Conservation (phyloP, 169 alveolate species). For the Pseudocohnilembus persalinus region DNA sequence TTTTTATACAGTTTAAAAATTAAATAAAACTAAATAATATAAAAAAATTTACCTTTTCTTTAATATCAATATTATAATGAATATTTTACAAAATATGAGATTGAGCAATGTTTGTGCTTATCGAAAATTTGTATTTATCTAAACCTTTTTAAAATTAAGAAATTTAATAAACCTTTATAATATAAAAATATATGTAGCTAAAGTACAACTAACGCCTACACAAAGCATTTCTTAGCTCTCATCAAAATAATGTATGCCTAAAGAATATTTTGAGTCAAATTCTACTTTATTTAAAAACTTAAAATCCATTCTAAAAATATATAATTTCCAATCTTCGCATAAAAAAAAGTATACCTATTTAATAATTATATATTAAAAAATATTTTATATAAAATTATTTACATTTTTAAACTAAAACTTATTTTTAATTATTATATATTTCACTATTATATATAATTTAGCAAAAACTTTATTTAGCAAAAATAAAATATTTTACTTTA, state of each 20-base stretch:
- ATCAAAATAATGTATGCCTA: conserved; percentile 11
- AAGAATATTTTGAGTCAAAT: conserved; percentile 32
- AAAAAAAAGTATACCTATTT: conserved; percentile 23
- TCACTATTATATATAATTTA: no score
- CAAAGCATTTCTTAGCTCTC: conserved; percentile 1
- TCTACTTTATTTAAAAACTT: conserved; percentile 1
- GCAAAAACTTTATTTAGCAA: no score
- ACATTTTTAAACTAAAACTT: no score
- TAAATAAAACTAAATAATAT: not conserved
- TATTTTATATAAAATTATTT: no score
- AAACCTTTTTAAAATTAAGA: conserved; percentile 14
- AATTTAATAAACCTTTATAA: no score
- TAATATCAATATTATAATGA: not conserved
- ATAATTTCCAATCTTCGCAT: conserved; percentile 25
- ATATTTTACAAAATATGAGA: not conserved
- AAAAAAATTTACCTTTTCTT: not conserved
- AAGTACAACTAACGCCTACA: conserved; percentile 20
- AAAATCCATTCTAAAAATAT: conserved; percentile 14
- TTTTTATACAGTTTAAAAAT: not conserved
- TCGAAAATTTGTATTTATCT: conserved; percentile 11
- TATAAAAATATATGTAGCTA: not conserved
- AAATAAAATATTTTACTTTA: not conserved
- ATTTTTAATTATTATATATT: no score
- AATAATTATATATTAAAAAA: no score
- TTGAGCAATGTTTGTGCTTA: not conserved